These are phyloP conservation scores for Zymoseptoria brevis DNA, from an alignment of 2,329 filamentous ascomycete species.

Conservation along the genomic window DNA sequence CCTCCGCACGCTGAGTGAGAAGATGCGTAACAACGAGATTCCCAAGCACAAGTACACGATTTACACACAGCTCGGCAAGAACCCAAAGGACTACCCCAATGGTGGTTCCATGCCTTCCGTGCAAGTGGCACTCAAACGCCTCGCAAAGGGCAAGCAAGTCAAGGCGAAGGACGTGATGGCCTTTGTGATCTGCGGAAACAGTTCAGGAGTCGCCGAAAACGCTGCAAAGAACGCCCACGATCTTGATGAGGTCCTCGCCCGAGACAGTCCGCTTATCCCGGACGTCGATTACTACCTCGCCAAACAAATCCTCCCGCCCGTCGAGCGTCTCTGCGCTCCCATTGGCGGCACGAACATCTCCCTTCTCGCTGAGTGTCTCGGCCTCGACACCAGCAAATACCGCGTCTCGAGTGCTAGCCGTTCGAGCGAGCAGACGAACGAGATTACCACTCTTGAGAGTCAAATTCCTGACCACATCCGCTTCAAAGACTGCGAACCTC, in stretches of 20 bases:
- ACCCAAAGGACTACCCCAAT: conserved; percentile 88
- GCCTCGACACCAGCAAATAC: conserved; percentile 84
- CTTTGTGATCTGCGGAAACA: conserved; percentile 76
- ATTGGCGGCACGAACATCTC: conserved; percentile 87
- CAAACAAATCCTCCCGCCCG: conserved; percentile 96
- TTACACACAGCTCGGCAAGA: conserved; percentile 93
- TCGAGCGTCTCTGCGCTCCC: conserved; percentile 94
- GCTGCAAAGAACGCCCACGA: conserved; percentile 85
- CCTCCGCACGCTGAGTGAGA: conserved; percentile 69
- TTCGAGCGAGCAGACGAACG: conserved; percentile 48
- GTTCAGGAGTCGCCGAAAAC: conserved; percentile 55
- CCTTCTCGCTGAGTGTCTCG: conserved; percentile 84
- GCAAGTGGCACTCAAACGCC: conserved; percentile 83
- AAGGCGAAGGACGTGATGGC: conserved; percentile 94
- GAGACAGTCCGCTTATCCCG: conserved; percentile 65
- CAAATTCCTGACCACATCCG: conserved; percentile 88
- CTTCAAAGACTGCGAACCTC: conserved; percentile 70
- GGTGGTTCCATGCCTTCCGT: conserved; percentile 93
- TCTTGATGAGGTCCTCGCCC: conserved; percentile 73
- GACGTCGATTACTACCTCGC: conserved; percentile 97
- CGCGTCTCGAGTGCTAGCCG: conserved; percentile 53
- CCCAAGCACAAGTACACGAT: conserved; percentile 89
- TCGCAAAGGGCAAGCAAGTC: conserved; percentile 76
- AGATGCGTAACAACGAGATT: conserved; percentile 75
- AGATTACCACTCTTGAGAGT: conserved; percentile 86